Evolutionary conservation across 2,329 filamentous ascomycete genomes (phyloP), one percentile per base, ranked within the genome.

Genomic region (Scleromitrula shiraiana): DNA sequence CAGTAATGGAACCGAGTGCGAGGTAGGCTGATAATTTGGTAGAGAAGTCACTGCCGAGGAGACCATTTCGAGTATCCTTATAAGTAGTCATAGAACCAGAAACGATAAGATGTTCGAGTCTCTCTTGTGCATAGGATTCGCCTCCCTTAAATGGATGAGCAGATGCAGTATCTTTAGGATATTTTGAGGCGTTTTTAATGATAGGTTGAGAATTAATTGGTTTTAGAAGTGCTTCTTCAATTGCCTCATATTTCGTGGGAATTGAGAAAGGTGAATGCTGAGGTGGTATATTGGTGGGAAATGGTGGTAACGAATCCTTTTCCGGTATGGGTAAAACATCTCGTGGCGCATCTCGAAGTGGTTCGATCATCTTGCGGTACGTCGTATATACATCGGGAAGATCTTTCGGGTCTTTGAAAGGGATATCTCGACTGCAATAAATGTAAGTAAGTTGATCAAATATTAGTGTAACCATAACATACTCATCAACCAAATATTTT

Each of bases 401-500:
- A 2, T 86, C 75, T 26, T 72, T 61, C 0, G 80, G 70, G 4
- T 72, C 66, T 2, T 72, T 60, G 39, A 85, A 71, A 0, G 78
- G 75, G 0, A 85, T 63, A 59, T 91, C 85, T 19, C 80, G 80
- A 56, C 85, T 89, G 20, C 24, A 44, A 26, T 23, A 4, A 15
- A 12, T 15, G 35, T 38, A 48, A 38, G 22, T 29, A 15, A 10
- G 20, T 17, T 32, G 15, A 9, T 9, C 14, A 15, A 41, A 17
- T 41, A 39, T 19, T 33, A 23, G 36, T 19, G 14, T 20, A 42
- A 23, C 40, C 14, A 4, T 7, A 12, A 76, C 83, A 66, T 69
- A 90, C 86, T 90, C 84, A 58, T 90, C 82, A 42, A 90, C 72
- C 51, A 82, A 82, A 56, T 86, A 90, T 62, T 90, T 91, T 64